Conservation (phyloP, 108 stramenopile genomes). For the Cyclotella kingstonii region DNA sequence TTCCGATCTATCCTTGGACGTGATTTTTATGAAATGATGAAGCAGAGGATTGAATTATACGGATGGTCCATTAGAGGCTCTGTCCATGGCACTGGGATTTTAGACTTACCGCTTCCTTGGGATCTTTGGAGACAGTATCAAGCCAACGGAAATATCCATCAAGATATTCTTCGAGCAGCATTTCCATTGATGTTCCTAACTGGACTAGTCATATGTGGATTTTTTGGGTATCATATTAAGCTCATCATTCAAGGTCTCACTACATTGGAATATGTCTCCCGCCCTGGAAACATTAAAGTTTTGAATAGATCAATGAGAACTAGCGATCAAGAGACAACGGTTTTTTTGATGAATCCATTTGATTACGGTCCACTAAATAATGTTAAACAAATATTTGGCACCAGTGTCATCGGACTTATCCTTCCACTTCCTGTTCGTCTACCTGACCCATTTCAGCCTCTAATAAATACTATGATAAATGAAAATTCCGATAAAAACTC, state of each 20-base stretch:
- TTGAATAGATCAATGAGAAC: too few relatives aligned
- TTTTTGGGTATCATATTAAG: conserved; percentile 30
- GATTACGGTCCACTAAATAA: conserved; percentile 31
- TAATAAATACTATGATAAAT: conserved; percentile 9
- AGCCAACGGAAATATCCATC: conserved; percentile 30
- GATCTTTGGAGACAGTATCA: conserved; percentile 30
- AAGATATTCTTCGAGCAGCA: conserved; percentile 32
- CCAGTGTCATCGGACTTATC: conserved; percentile 2
- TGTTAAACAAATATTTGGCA: conserved; percentile 25
- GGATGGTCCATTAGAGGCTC: conserved; percentile 50
- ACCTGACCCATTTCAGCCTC: not conserved
- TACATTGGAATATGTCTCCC: conserved; percentile 33
- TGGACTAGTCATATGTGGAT: conserved; percentile 22
- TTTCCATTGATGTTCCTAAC: conserved; percentile 42
- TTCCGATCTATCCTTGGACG: conserved; percentile 45
- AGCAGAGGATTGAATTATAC: conserved; percentile 39
- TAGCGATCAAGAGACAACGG: not conserved
- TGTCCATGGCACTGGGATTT: conserved; percentile 54
- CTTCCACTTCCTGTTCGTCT: conserved; percentile 17
- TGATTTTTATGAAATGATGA: conserved; percentile 53
- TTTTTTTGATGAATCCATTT: conserved; percentile 20
- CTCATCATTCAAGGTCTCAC: conserved; percentile 27
- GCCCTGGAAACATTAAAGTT: too few relatives aligned
- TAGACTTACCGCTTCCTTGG: conserved; percentile 61
- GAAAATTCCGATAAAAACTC: not conserved